Base-by-base conservation (phyloP, 805 yeast genomes). In the Pichia deserticola region DNA sequence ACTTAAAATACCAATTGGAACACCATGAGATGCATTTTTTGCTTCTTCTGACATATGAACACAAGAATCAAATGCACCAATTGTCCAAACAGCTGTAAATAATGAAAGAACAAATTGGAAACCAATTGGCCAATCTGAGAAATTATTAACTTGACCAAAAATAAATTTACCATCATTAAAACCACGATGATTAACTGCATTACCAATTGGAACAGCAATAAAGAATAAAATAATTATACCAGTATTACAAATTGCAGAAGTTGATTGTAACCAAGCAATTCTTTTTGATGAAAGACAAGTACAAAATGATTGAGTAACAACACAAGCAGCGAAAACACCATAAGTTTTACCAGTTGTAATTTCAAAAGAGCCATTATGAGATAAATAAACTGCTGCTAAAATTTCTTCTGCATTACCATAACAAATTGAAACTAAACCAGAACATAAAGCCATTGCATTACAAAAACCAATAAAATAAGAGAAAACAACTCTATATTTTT, bases 41-140 rank as follows among this genome's bases (percentile, higher is more conserved):
- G 84, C 84, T 63, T 84, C 89, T 63, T 84, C 90, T 27, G 84
- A 72, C 78, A 82, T 78, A 67, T 84, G 89, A 45, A 84, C 80
- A 57, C 84, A 79, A 7, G 86, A 77, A 62, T 84, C 89, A 62
- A 82, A 83, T 0, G 85, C 81, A 29, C 86, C 85, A 60, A 84
- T 82, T 20, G 87, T 81, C 89, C 90, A 84, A 51, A 82, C 76
- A 1, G 82, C 81, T 0, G 88, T 82, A 78, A 81, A 74, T 55
- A 81, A 63, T 2, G 65, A 59, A 30, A 62, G 48, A 51, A 73
- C 64, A 62, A 71, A 77, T 42, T 78, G 74, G 78, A 82, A 80
- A 33, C 86, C 87, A 36, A 62, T 66, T 9, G 80, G 73, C 82
- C 86, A 83, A 36, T 71, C 74, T 36, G 81, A 69, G 45, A 63